Percentiles rank a stretch among this genome's conserved stretches.
phyloP scores from a whole-genome alignment of 352 stramenopile genomes.

The Globisporangium paroecandrum region DNA sequence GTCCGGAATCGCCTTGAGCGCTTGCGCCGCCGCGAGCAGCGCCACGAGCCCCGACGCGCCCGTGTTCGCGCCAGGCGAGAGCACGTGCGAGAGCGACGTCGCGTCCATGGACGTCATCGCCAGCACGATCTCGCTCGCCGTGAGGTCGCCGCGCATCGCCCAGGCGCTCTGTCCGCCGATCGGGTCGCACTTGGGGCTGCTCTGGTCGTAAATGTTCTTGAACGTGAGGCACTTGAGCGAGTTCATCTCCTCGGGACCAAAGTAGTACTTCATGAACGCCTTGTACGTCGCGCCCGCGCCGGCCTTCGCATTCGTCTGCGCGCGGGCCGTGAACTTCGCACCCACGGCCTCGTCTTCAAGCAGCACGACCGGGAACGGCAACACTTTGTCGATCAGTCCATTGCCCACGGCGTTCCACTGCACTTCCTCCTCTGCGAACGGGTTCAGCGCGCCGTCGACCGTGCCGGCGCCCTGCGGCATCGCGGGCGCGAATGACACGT shows the following conservation, averaged over 20 bases:
- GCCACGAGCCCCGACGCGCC: slow-evolving; percentile 70
- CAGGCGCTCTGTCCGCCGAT: slow-evolving; percentile 79
- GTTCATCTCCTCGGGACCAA: slow-evolving; percentile 68
- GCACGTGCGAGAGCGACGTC: slow-evolving; percentile 61
- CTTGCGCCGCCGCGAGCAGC: slow-evolving; percentile 65
- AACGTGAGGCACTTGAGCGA: slow-evolving; percentile 73
- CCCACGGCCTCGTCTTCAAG: slow-evolving; percentile 38
- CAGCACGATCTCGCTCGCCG: slow-evolving; percentile 51
- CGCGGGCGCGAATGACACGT: slow-evolving; percentile 43
- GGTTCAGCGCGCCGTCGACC: slow-evolving; percentile 63
- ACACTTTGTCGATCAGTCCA: slow-evolving; percentile 31
- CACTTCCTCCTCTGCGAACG: slow-evolving; percentile 50
- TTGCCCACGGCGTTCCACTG: slow-evolving; percentile 65
- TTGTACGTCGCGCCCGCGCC: slow-evolving; percentile 55
- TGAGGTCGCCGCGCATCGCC: slow-evolving; percentile 52
- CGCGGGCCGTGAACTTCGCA: slow-evolving; percentile 45
- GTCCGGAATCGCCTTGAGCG: slow-evolving; percentile 63
- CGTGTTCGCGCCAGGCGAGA: slow-evolving; percentile 70
- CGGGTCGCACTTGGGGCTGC: slow-evolving; percentile 65
- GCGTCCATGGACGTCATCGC: slow-evolving; percentile 83
- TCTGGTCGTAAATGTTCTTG: slow-evolving; percentile 66
- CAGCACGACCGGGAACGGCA: slow-evolving; percentile 72
- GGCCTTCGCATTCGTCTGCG: slow-evolving; percentile 50
- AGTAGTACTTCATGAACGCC: slow-evolving; percentile 84
- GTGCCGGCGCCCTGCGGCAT: slow-evolving; percentile 66